Evolutionary conservation across 78 protist species (phyloP).

Genomic region (Anaeramoeba flamelloides): DNA sequence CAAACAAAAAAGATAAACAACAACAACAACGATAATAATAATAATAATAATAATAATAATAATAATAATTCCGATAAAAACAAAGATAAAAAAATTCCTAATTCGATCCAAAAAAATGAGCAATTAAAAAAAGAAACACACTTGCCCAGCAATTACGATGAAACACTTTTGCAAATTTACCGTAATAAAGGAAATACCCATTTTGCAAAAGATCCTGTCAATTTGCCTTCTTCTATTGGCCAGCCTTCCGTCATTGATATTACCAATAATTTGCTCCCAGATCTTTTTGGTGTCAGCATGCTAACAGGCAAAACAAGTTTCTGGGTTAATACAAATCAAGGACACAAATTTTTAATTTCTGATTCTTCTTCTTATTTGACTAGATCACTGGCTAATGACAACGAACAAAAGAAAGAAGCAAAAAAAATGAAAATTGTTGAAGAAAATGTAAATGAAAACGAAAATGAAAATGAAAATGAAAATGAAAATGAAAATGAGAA

Average conservation of each 20-base stretch:
- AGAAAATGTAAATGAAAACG: background rate
- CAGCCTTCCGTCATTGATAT: background rate
- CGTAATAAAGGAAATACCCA: background rate
- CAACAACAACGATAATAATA: no score
- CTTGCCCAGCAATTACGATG: no score
- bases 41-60: no score
- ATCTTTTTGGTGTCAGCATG: background rate
- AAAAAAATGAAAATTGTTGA: background rate
- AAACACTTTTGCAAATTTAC: background rate
- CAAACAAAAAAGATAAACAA: no score
- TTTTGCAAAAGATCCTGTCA: background rate
- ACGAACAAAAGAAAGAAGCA: no score
- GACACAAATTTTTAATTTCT: no score
- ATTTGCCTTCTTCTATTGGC: background rate
- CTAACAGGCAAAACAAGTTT: background rate
- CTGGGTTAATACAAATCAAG: background rate
- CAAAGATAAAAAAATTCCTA: no score
- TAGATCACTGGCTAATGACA: no score
- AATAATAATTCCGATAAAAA: no score
- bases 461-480: background rate
- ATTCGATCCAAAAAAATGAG: no score
- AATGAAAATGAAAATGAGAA: background rate
- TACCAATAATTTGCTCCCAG: background rate
- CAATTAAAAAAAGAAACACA: no score
- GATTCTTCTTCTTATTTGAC: no score